Evolutionary conservation across 176 grass and related monocot genomes (phyloP), one percentile per base, ranked within the genome.

Genomic region (Zoysia pacifica): DNA sequence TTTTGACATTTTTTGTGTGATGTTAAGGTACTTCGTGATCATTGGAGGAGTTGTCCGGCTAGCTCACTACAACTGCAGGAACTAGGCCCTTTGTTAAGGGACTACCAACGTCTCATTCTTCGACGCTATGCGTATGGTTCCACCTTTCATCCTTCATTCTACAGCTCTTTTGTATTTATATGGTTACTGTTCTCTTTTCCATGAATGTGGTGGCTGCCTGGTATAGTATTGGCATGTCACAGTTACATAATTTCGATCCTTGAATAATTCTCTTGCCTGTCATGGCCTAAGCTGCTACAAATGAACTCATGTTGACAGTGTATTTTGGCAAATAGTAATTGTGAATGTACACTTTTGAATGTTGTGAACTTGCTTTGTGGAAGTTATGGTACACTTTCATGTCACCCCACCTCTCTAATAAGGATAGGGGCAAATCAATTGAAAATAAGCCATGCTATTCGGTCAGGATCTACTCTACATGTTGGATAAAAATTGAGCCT

Each of bases 21-120:
- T 85, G 39, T 70, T 48, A 76, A 97, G 93, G 88, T 91, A 73
- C 90, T 97, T 79, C 88, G 90, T 83, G 88, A 89, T 76, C 90
- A 89, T 52, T 97, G 93, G 93, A 89, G 12, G 75, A 93, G 77
- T 80, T 89, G 83, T 81, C 70, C 79, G 42, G 73, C 90, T 49
- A 89, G 74, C 70, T 89, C 86, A 61, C 55, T 97, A 86, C 88
- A 89, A 64, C 67, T 97, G n/a, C 90, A 97, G 62, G 86, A 93
- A 64, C 80, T 91, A 64, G 86, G 91, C 46, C 94, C 91, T 81
- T 89, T 97, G 71, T 60, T 97, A 67, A 90, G 88, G 43, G 94
- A 93, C 74, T 97, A 97, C 83, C 91, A 97, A 82, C 91, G 91
- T 0, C 84, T 91, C 56, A 91, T 89, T 78, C 76, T 91, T 56